Percentiles rank a stretch among this genome's conserved stretches.
These are phyloP conservation scores for Fusarium xylarioides DNA, from an alignment of 2,329 filamentous ascomycete species.

Conservation along the genomic window DNA sequence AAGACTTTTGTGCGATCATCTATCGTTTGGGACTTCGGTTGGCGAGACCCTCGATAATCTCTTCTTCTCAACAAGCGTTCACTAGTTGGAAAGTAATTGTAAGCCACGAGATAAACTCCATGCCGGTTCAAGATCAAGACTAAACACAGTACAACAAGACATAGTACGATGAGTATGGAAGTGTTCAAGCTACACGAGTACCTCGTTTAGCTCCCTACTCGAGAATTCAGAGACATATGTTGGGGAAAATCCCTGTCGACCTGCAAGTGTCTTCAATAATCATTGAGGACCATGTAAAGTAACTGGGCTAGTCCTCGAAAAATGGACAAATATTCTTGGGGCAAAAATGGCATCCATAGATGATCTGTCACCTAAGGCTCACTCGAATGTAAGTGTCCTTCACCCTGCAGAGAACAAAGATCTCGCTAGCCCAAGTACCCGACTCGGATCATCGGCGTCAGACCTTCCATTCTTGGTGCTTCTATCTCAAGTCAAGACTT, in stretches of 20 bases:
- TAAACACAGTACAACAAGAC: background rate
- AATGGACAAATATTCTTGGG: no score
- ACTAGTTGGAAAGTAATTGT: fast-evolving
- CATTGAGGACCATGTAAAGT: no score
- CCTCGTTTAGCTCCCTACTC: no score
- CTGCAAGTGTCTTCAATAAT: no score
- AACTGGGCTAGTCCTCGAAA: no score
- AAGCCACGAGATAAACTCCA: background rate
- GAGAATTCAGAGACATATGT: background rate
- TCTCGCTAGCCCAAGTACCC: fast-evolving
- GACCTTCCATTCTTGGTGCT: fast-evolving
- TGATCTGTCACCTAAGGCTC: no score
- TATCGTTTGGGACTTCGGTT: background rate
- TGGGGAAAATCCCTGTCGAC: fast-evolving
- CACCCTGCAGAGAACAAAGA: no score
- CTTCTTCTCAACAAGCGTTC: fast-evolving
- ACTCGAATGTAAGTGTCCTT: no score
- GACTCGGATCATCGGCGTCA: no score
- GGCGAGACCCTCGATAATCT: fast-evolving
- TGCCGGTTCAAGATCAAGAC: fast-evolving
- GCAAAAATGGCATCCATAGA: no score
- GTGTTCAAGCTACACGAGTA: no score
- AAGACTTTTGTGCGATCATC: background rate
- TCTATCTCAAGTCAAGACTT: fast-evolving
- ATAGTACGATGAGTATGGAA: fast-evolving